phyloP scores from a whole-genome alignment of 108 stramenopile genomes.

The Cyclotella kingstonii region DNA sequence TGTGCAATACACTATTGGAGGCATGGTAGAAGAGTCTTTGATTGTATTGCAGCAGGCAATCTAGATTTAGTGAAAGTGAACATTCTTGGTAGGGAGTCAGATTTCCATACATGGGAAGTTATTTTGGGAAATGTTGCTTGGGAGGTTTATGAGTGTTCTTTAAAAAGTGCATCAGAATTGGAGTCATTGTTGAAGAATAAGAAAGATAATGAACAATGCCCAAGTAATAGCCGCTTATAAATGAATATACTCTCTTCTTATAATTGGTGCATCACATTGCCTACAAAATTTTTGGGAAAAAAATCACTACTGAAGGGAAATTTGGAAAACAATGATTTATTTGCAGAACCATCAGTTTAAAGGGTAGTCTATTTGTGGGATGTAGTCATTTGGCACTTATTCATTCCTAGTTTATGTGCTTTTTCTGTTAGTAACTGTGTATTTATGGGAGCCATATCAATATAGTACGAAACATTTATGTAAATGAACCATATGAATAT shows the following conservation, averaged over 20 bases:
- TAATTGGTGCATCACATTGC: too few species aligned
- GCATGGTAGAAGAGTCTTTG: slow-evolving; percentile 48
- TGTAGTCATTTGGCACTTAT: too few species aligned
- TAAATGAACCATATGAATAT: too few species aligned
- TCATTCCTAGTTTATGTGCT: too few species aligned
- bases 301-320: too few species aligned
- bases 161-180: slow-evolving; percentile 16
- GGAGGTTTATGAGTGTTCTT: slow-evolving; percentile 54
- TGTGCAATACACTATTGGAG: slow-evolving; percentile 71
- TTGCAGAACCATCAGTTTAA: too few species aligned
- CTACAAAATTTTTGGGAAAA: too few species aligned
- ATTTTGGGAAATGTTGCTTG: slow-evolving; percentile 42
- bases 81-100: slow-evolving; percentile 15
- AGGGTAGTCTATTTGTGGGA: too few species aligned
- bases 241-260: neutral
- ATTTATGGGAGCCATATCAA: too few species aligned
- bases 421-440: too few species aligned
- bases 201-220: neutral
- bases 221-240: slow-evolving; percentile 7
- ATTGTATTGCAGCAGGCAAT: slow-evolving; percentile 10
- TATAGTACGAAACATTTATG: too few species aligned
- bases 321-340: too few species aligned
- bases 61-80: slow-evolving; percentile 3
- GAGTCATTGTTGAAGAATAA: slow-evolving; percentile 6
- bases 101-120: slow-evolving; percentile 29